Base-by-base conservation (phyloP, 148 eudicot genomes). In the Nyssa sinensis region DNA sequence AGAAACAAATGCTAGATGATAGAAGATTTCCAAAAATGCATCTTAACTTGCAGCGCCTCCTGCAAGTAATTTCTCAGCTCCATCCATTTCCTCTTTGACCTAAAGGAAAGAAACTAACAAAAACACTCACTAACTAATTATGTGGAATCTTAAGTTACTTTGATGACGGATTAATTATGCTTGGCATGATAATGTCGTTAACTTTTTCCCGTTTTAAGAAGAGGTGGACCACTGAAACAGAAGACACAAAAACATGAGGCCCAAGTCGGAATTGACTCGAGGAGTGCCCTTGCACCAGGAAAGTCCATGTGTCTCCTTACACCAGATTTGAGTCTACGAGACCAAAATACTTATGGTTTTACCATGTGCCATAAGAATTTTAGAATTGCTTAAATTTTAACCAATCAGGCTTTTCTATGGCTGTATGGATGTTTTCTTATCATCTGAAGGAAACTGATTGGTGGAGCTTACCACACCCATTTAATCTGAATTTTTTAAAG, bases 11-110 rank as follows among this genome's bases (percentile, higher is more conserved):
- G 97, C 83, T 87, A 66, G 97, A 95, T 78, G 94, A 95, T 69
- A 89, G 96, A 83, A 95, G 91, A 74, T 92, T 92, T 80, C 97
- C 99, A 4, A 95, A 88, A 81, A 90, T 95, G 93, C 99, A 95
- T 81, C 84, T 95, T 39, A 90, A 92, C 87, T 78, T 95, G 85
- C 99, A 92, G 80, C 89, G 99, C 60, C 85, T 93, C 77, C 84
- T 92, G 68, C 99, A 95, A 96, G 98, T 95, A 81, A 66, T 79
- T 71, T 32, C 47, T 73, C 51, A 12, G 62, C 51, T 51, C 12
- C 47, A 47, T 64, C 5, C 32, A 12, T 30, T 27, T 30, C 33
- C 68, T 62, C 32, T 24, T 29, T 47, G 66, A n/a, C 58, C 10
- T 35, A 51, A 49, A 19, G 57, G 24, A 6, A 35, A 69, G n/a